phyloP scores from a whole-genome alignment of 257 asterid species.

The Datura wrightii region DNA sequence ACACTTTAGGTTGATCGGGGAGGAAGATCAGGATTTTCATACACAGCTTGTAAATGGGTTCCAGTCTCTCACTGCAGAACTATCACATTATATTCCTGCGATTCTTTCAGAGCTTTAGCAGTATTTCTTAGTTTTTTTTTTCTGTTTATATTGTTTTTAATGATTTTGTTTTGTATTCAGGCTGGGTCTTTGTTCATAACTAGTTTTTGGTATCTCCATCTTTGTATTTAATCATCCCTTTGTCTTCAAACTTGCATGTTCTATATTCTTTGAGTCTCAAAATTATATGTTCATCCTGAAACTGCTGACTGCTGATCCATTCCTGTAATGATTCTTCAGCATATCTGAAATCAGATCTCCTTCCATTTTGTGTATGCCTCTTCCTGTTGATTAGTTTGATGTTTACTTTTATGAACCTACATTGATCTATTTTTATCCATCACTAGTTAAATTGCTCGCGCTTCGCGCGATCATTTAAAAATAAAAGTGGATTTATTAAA shows the following conservation, averaged over 20 bases:
- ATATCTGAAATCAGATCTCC: not conserved
- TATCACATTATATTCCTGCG: conserved; percentile 98
- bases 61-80: conserved; percentile 97
- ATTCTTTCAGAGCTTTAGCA: conserved; percentile 90
- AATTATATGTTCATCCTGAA: not conserved
- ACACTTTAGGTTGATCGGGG: conserved; percentile 91
- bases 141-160: conserved; percentile 31
- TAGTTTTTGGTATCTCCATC: not conserved
- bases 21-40: conserved; percentile 97
- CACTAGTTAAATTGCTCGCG: too few relatives aligned
- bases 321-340: not conserved
- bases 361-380: not conserved
- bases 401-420: too few relatives aligned
- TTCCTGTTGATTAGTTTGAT: not conserved
- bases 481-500: too few relatives aligned
- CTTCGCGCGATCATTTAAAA: too few relatives aligned
- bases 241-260: not conserved
- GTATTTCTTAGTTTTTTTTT: not conserved
- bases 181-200: conserved; percentile 23
- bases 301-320: not conserved
- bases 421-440: too few relatives aligned
- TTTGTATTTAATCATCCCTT: not conserved
- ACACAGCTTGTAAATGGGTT: conserved; percentile 98
- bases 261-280: not conserved
- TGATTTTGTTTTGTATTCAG: conserved; percentile 17